Base-by-base conservation (phyloP, 1,284 basidiomycete genomes). In the Vanrija sp. region DNA sequence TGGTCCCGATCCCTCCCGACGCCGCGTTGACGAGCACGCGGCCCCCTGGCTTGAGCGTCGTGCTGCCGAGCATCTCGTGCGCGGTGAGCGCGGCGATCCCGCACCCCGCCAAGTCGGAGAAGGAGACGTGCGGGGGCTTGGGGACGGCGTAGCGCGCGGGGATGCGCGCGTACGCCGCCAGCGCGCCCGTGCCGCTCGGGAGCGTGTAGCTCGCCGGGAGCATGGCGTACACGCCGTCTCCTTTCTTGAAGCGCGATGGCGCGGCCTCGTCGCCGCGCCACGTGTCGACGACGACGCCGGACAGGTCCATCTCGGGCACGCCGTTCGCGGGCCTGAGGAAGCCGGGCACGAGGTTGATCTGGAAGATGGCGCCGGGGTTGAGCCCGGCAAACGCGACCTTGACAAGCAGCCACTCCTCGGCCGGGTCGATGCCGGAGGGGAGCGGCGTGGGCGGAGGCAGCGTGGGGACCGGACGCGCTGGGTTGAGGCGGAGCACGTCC, bases 1-100 rank as follows among this genome's bases (percentile, higher is more conserved):
- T 79, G 23, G 78, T 77, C 0, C 86, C 87, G 1, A 86, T 84
- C 3, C 81, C 74, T 1, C 83, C 57, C 0, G 16, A 6, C 1
- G 57, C 57, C 3, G 46, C 57, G 20, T 53, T 55, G 20, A 59
- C 19, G 8, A 59, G 47, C 15, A 59, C 53, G 14, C 49, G 38
- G 24, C 49, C 38, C 23, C 49, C 52, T 8, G 31, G 12, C 27
- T 52, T 52, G 22, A 37, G 36, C 5, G 24, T 39, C 7, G 22
- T 19, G 19, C 15, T 22, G 39, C 39, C 4, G 31, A 36, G 15
- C 35, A 59, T 39, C 37, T 49, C 38, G 19, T 41, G 41, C 3
- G 57, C 57, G 8, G 57, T 52, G 5, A 59, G 44, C 15, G 47
- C 53, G 3, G 57, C 25, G 19, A 49, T 31, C 15, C 52, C 14